phyloP scores from a whole-genome alignment of 805 yeast genomes.

The Debaryomyces hansenii region DNA sequence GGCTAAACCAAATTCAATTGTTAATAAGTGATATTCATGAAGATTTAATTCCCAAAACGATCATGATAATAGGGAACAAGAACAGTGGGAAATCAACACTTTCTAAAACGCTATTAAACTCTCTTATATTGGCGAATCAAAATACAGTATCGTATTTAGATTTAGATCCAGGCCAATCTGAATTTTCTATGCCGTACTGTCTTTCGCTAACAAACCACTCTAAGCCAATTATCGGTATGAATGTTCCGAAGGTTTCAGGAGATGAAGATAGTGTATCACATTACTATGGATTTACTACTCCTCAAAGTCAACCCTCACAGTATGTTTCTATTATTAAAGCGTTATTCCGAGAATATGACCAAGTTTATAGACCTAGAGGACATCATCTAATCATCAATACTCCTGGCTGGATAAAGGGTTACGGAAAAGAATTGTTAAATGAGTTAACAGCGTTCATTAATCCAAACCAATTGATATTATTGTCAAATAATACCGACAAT shows the following conservation, averaged over 20 bases:
- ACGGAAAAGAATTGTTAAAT: slow-evolving; percentile 67
- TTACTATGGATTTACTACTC: slow-evolving; percentile 66
- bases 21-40: slow-evolving; percentile 4
- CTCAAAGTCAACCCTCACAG: slow-evolving; percentile 61
- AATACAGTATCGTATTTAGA: slow-evolving; percentile 57
- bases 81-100: slow-evolving; percentile 84
- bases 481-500: slow-evolving; percentile 30
- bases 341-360: slow-evolving; percentile 34
- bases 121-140: slow-evolving; percentile 29
- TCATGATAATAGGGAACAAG: slow-evolving; percentile 61
- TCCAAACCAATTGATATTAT: slow-evolving; percentile 58
- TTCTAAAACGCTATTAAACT: slow-evolving; percentile 53
- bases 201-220: slow-evolving; percentile 50
- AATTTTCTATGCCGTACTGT: slow-evolving; percentile 69
- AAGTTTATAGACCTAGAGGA: slow-evolving; percentile 18
- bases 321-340: slow-evolving; percentile 47
- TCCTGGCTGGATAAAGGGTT: slow-evolving; percentile 92
- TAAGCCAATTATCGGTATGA: slow-evolving; percentile 28
- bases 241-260: slow-evolving; percentile 18
- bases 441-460: slow-evolving; percentile 42
- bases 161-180: slow-evolving; percentile 89
- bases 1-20: slow-evolving; percentile 2
- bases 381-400: slow-evolving; percentile 63
- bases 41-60: slow-evolving; percentile 14
- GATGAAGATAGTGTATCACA: slow-evolving; percentile 17